phyloP scores from a whole-genome alignment of 257 asterid genomes.

The Nicotiana paniculata region DNA sequence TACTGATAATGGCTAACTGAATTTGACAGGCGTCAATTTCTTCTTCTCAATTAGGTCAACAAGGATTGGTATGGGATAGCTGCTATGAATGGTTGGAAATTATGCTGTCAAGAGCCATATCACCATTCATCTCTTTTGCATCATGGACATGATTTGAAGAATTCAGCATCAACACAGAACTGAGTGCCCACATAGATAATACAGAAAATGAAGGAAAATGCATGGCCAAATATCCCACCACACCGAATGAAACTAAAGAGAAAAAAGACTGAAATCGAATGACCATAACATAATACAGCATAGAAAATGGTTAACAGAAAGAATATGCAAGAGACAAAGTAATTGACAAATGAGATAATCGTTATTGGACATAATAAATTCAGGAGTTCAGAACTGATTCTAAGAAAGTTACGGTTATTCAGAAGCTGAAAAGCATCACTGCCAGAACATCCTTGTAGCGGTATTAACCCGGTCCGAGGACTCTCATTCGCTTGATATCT shows the following conservation, averaged over 20 bases:
- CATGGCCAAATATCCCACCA: background rate
- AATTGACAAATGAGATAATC: background rate
- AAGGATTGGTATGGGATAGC: background rate
- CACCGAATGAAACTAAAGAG: background rate
- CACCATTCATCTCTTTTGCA: background rate
- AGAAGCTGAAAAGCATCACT: constrained; percentile 69
- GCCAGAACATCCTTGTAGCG: constrained; percentile 58
- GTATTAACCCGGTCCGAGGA: constrained; percentile 39
- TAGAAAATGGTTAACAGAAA: background rate
- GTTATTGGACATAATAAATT: background rate
- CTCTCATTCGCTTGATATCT: constrained; percentile 35
- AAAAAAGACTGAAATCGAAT: background rate
- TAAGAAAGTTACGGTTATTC: constrained; percentile 48
- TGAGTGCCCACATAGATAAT: background rate
- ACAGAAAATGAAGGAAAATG: background rate
- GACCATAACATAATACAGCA: background rate
- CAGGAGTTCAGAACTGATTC: background rate
- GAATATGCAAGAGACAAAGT: background rate
- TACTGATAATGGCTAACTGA: background rate
- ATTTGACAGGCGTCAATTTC: background rate
- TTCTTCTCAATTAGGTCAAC: background rate
- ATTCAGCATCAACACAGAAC: background rate
- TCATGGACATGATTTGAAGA: background rate
- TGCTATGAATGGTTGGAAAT: background rate
- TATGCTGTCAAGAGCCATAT: background rate